phyloP scores from a whole-genome alignment of 805 yeast species.

The Cyberlindnera sargentensis region DNA sequence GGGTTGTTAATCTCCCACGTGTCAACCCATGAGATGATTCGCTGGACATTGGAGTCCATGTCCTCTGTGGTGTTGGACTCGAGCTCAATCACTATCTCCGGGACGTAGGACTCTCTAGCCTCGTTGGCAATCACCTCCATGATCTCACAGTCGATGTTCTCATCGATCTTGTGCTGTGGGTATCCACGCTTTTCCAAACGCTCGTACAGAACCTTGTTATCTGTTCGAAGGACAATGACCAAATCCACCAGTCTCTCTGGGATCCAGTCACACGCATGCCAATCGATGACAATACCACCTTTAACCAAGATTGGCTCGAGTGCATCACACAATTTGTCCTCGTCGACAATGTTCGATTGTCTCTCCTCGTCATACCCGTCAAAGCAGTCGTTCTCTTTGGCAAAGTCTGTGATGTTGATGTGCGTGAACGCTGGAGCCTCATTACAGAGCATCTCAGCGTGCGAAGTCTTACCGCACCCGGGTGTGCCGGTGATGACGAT shows the following conservation, averaged over 20 bases:
- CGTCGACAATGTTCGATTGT: constrained; percentile 86
- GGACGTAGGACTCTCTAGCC: constrained; percentile 75
- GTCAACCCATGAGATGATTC: constrained; percentile 68
- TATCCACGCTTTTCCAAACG: constrained; percentile 74
- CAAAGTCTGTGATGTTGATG: constrained; percentile 72
- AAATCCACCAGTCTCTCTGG: constrained; percentile 90
- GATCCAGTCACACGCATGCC: constrained; percentile 96
- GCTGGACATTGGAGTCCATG: constrained; percentile 73
- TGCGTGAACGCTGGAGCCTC: constrained; percentile 41
- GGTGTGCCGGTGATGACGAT: constrained; percentile 95
- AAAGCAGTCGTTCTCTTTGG: constrained; percentile 67
- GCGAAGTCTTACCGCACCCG: constrained; percentile 82
- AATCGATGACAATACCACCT: constrained; percentile 90
- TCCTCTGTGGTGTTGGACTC: constrained; percentile 66
- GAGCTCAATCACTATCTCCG: constrained; percentile 77
- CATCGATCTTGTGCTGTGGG: constrained; percentile 74
- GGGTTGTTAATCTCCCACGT: constrained; percentile 66
- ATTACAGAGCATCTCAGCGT: constrained; percentile 50
- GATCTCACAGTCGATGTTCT: constrained; percentile 92
- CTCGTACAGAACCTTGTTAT: constrained; percentile 64
- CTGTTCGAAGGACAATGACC: constrained; percentile 81
- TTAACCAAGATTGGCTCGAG: constrained; percentile 69
- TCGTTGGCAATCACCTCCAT: constrained; percentile 89
- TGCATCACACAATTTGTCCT: constrained; percentile 76
- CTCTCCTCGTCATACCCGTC: constrained; percentile 83